A percentile compares a stretch with the other conserved stretches of the same genome.
Evolutionary conservation across 2,329 filamentous ascomycete species (phyloP).

Genomic region (Penicillium sclerotiorum): DNA sequence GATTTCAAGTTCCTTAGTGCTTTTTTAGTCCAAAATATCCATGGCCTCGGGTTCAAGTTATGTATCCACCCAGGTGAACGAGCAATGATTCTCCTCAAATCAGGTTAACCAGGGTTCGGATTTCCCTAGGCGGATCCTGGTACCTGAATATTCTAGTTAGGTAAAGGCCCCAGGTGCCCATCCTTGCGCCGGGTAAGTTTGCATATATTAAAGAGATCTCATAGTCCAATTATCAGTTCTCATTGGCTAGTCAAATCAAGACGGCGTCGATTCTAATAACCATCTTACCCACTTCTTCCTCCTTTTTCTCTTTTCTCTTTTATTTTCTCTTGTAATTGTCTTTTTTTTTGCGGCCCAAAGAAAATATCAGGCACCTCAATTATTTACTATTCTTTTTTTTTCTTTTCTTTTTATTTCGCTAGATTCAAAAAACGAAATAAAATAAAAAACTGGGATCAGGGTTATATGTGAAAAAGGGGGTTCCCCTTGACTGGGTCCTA

Average conservation of each 20-base stretch:
- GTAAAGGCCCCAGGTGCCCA: constrained; percentile 10
- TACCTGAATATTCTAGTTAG: constrained; percentile 5
- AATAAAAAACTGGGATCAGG: neutral
- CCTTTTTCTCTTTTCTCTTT: constrained; percentile 9
- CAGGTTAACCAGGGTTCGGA: constrained; percentile 4
- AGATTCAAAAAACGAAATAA: neutral
- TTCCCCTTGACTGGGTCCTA: constrained; percentile 10
- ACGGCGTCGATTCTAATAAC: constrained; percentile 24
- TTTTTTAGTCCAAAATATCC: too few species aligned
- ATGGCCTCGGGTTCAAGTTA: too few species aligned
- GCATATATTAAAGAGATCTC: constrained; percentile 19
- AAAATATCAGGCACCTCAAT: neutral
- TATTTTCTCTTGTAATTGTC: constrained; percentile 1
- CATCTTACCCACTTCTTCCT: constrained; percentile 13
- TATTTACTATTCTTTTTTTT: too few species aligned
- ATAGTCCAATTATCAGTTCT: constrained; percentile 1
- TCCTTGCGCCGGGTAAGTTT: constrained; percentile 17
- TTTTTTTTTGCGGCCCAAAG: neutral
- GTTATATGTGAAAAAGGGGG: constrained; percentile 6
- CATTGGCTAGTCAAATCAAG: constrained; percentile 16
- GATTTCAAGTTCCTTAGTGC: neutral
- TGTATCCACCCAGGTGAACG: too few species aligned
- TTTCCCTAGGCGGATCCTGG: neutral
- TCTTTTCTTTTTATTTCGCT: constrained; percentile 1
- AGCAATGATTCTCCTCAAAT: too few species aligned